Conservation (phyloP, 495 filamentous ascomycete genomes). For the Tuber umbilicatum region DNA sequence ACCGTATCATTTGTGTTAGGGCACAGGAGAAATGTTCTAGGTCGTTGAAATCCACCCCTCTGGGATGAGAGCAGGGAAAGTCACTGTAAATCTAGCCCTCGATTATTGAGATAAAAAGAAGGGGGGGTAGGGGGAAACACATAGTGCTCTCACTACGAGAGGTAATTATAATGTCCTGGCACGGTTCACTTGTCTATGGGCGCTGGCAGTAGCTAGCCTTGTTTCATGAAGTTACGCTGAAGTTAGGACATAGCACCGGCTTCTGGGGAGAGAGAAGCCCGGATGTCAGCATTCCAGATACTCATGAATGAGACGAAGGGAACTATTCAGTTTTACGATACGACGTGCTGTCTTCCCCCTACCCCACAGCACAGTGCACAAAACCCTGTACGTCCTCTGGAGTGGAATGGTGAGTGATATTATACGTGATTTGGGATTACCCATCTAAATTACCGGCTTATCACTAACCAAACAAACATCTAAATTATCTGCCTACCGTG, state of each 20-base stretch:
- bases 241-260: background rate
- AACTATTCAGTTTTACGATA: background rate
- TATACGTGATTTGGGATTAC: background rate
- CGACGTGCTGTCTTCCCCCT: background rate
- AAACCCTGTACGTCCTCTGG: background rate
- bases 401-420: background rate
- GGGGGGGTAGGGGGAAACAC: no score
- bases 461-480: background rate
- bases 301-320: no score
- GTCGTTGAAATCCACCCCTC: no score
- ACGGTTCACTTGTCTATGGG: no score
- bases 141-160: no score
- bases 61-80: no score
- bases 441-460: background rate
- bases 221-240: no score
- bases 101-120: no score
- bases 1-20: background rate
- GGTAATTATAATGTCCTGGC: no score
- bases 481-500: background rate
- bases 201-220: background rate
- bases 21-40: no score
- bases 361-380: background rate
- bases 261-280: background rate
- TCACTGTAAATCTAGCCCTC: no score
- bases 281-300: background rate